phyloP scores from a whole-genome alignment of 2,329 filamentous ascomycete genomes.

The Ophiostoma australiae region DNA sequence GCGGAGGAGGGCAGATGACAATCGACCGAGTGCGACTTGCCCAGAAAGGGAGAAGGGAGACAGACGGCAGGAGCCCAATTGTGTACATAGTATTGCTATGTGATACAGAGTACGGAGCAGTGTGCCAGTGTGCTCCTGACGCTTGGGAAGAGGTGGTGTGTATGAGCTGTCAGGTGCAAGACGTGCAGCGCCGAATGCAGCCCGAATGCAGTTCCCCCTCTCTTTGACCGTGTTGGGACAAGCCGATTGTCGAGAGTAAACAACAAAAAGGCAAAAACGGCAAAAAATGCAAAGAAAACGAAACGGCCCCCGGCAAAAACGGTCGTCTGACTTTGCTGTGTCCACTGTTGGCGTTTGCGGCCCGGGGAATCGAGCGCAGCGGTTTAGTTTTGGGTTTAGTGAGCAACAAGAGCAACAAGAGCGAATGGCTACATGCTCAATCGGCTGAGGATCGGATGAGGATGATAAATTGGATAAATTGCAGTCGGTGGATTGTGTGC shows the following conservation, averaged over 20 bases:
- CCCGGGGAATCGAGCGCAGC: not conserved
- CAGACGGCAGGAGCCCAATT: not conserved
- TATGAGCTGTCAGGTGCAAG: constrained; percentile 13
- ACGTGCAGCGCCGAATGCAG: constrained; percentile 1
- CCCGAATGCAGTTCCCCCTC: constrained; percentile 10
- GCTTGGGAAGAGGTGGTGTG: not conserved
- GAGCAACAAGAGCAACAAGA: not conserved
- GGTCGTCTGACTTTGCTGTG: constrained; percentile 8
- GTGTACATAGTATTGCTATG: too few relatives aligned
- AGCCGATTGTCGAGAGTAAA: not conserved
- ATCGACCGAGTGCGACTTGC: constrained; percentile 8
- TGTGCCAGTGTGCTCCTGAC: too few relatives aligned
- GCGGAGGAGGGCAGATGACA: constrained; percentile 14
- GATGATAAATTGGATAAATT: too few relatives aligned
- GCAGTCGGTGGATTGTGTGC: constrained; percentile 6
- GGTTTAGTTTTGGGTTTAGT: too few relatives aligned
- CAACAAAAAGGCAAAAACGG: not conserved
- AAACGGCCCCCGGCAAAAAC: not conserved
- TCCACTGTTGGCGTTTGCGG: constrained; percentile 4
- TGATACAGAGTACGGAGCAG: too few relatives aligned
- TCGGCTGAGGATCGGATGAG: not conserved
- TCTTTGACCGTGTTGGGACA: constrained; percentile 1
- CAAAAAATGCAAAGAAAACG: not conserved
- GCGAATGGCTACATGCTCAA: too few relatives aligned
- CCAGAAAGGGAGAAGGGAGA: not conserved